These are phyloP conservation scores for Fusarium staphyleae DNA, from an alignment of 2,329 filamentous ascomycete genomes.

Conservation along the genomic window DNA sequence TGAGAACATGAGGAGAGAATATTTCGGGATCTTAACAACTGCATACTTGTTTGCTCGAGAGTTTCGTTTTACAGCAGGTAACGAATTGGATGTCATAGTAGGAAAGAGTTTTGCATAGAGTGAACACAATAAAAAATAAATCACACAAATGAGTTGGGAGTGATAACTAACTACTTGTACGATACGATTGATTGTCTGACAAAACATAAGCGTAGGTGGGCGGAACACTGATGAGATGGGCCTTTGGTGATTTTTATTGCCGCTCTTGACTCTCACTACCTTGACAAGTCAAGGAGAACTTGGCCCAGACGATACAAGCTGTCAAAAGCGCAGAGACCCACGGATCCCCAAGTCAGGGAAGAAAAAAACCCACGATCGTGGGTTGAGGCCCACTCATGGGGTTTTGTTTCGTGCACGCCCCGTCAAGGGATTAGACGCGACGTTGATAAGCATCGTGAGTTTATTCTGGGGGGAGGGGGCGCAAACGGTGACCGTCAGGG, in stretches of 20 bases:
- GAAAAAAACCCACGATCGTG: slow-evolving; percentile 7
- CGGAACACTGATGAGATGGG: too few relatives aligned
- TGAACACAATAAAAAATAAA: too few relatives aligned
- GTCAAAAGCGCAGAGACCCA: slow-evolving; percentile 6
- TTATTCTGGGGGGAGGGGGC: slow-evolving; percentile 10
- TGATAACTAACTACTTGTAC: too few relatives aligned
- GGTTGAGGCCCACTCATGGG: slow-evolving; percentile 11
- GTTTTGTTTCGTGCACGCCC: slow-evolving; percentile 13
- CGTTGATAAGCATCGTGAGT: slow-evolving; percentile 22
- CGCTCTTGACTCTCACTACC: too few relatives aligned
- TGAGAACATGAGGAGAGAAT: background rate
- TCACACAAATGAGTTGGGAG: too few relatives aligned
- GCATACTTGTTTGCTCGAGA: background rate
- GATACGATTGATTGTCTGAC: too few relatives aligned
- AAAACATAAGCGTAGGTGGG: too few relatives aligned
- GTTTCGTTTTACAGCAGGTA: too few relatives aligned
- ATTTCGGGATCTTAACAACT: background rate
- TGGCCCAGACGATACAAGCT: slow-evolving; percentile 1
- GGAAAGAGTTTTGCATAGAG: too few relatives aligned
- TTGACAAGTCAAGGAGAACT: background rate
- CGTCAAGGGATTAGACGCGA: slow-evolving; percentile 9
- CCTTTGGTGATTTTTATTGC: too few relatives aligned
- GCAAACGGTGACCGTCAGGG: slow-evolving; percentile 29
- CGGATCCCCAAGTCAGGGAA: slow-evolving; percentile 2
- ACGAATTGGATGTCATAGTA: too few relatives aligned